These are phyloP conservation scores for Chalciporus sphaerocephalus DNA, from an alignment of 768 basidiomycete genomes.

Conservation along the genomic window DNA sequence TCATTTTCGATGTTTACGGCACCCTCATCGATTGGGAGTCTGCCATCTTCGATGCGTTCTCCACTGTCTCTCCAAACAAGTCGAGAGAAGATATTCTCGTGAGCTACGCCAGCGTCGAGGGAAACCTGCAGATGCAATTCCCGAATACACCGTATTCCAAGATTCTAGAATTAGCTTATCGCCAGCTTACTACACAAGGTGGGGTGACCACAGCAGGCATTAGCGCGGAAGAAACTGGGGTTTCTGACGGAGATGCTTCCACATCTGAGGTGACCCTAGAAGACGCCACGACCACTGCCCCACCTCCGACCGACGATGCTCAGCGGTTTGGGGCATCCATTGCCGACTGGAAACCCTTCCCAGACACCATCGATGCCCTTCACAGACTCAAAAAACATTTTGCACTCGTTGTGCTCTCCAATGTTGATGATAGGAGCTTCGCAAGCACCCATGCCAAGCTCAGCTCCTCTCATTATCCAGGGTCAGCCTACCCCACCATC, in stretches of 20 bases:
- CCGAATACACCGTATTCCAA: conserved; percentile 58
- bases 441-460: conserved; percentile 54
- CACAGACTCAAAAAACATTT: conserved; percentile 55
- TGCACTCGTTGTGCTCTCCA: conserved; percentile 70
- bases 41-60: conserved; percentile 52
- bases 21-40: conserved; percentile 77
- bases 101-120: conserved; percentile 51
- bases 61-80: conserved; percentile 16
- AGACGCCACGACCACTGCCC: neutral
- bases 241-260: conserved; percentile 16
- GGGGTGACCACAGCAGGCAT: conserved; percentile 35
- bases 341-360: conserved; percentile 59
- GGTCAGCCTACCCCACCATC: conserved; percentile 37
- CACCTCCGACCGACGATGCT: conserved; percentile 26
- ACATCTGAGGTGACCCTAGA: conserved; percentile 1
- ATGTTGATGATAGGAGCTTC: conserved; percentile 67
- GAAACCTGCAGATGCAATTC: conserved; percentile 51
- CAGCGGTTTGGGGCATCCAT: conserved; percentile 58
- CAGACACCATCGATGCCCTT: conserved; percentile 61
- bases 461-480: conserved; percentile 9
- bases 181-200: conserved; percentile 31
- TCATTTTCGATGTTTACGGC: conserved; percentile 76
- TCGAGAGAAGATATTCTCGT: conserved; percentile 40
- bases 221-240: conserved; percentile 8
- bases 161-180: conserved; percentile 46